Percentiles rank a stretch among this genome's conserved stretches.
phyloP scores from a whole-genome alignment of 768 basidiomycete genomes.

The Filobasidium wieringae region DNA sequence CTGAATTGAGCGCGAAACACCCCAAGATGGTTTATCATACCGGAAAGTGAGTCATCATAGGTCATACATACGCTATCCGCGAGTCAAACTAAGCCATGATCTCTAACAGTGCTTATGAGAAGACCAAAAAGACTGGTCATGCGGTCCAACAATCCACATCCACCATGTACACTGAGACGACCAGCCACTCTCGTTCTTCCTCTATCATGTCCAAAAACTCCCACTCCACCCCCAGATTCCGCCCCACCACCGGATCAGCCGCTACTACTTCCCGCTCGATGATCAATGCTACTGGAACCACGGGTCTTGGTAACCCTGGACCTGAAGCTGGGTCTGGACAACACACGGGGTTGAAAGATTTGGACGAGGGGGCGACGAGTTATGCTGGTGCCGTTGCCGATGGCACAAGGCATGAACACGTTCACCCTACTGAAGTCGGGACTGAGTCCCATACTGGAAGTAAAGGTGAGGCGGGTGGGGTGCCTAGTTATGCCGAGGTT shows the following conservation, averaged over 20 bases:
- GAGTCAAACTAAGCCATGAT: background rate
- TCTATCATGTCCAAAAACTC: background rate
- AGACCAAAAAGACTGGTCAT: background rate
- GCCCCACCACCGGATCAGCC: background rate
- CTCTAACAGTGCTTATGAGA: background rate
- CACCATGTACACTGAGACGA: no score
- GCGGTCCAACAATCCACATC: background rate
- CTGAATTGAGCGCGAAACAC: background rate
- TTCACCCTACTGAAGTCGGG: background rate
- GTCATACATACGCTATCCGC: background rate
- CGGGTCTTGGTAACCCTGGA: background rate
- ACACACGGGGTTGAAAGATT: background rate
- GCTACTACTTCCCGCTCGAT: background rate
- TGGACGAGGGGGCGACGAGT: background rate
- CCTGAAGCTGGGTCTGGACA: background rate
- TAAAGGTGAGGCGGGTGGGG: no score
- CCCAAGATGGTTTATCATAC: slow-evolving; percentile 1
- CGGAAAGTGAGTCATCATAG: background rate
- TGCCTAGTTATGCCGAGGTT: background rate
- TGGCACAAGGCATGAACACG: background rate
- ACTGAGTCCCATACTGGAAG: no score
- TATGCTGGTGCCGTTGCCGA: background rate
- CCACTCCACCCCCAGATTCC: background rate
- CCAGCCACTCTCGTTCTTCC: background rate
- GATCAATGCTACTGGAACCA: background rate